Conservation (phyloP, 2,329 filamentous ascomycete genomes). For the Colletotrichum sublineola region DNA sequence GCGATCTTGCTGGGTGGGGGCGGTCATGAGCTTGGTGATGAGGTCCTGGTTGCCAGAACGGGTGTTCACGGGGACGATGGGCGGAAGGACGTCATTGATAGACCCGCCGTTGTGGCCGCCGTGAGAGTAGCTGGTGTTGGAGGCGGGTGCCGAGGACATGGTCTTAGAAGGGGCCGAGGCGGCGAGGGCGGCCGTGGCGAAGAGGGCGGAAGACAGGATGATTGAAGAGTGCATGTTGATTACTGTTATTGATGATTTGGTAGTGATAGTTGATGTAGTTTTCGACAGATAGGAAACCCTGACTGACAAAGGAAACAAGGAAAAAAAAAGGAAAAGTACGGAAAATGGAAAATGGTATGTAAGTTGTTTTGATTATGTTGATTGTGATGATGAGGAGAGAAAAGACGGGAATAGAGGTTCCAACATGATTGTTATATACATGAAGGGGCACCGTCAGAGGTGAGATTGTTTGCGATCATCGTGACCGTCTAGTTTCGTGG, state of each 20-base stretch:
- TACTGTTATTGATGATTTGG: neutral
- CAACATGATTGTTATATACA: too few relatives aligned
- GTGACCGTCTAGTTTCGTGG: too few relatives aligned
- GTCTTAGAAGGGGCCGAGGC: slow-evolving; percentile 28
- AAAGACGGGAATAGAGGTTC: neutral
- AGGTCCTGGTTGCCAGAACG: slow-evolving; percentile 60
- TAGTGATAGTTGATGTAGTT: neutral
- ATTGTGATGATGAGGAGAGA: slow-evolving; percentile 7
- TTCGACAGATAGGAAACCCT: slow-evolving; percentile 17
- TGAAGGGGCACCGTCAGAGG: too few relatives aligned
- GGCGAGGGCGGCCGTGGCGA: slow-evolving; percentile 40
- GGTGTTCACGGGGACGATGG: slow-evolving; percentile 56
- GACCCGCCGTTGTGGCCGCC: slow-evolving; percentile 8
- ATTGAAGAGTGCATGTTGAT: slow-evolving; percentile 40
- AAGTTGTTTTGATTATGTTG: neutral
- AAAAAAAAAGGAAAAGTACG: neutral
- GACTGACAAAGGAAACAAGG: slow-evolving; percentile 23
- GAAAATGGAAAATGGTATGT: neutral
- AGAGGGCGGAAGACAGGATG: slow-evolving; percentile 38
- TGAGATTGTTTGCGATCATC: too few relatives aligned
- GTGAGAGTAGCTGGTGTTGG: neutral
- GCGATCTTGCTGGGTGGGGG: slow-evolving; percentile 49
- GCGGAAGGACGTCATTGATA: slow-evolving; percentile 46
- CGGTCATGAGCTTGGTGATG: slow-evolving; percentile 58
- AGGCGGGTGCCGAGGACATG: slow-evolving; percentile 3